phyloP scores from a whole-genome alignment of 768 basidiomycete species.

The Pleurotus eryngii region DNA sequence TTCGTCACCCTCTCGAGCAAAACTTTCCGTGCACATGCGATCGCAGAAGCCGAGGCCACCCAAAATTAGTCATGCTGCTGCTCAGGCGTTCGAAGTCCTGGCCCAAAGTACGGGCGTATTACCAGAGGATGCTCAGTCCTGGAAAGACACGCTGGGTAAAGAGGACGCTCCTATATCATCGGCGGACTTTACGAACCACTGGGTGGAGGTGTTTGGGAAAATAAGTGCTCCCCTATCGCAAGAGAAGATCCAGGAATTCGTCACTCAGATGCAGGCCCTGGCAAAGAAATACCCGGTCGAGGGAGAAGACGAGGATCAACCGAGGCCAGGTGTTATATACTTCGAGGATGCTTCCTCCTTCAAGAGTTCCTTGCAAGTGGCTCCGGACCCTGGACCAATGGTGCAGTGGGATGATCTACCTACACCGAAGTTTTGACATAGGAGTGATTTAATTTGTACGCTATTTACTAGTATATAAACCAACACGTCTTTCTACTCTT shows the following conservation, averaged over 20 bases:
- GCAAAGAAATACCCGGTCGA: slow-evolving; percentile 53
- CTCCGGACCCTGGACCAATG: slow-evolving; percentile 62
- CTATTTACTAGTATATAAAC: neutral
- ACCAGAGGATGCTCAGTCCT: slow-evolving; percentile 42
- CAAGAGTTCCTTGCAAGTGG: slow-evolving; percentile 53
- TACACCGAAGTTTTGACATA: slow-evolving; percentile 45
- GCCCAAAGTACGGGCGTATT: slow-evolving; percentile 47
- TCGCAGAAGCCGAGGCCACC: slow-evolving; percentile 63
- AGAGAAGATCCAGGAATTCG: slow-evolving; percentile 41
- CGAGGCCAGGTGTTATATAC: slow-evolving; percentile 48
- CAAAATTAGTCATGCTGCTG: slow-evolving; percentile 62
- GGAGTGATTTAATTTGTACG: neutral
- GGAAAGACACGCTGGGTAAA: slow-evolving; percentile 49
- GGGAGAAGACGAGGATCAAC: slow-evolving; percentile 45
- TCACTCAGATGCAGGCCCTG: slow-evolving; percentile 55
- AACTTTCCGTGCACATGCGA: slow-evolving; percentile 79
- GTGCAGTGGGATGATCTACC: slow-evolving; percentile 76
- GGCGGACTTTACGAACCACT: slow-evolving; percentile 62
- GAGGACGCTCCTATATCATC: slow-evolving; percentile 51
- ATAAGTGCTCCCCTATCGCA: slow-evolving; percentile 13
- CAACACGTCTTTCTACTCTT: too few species aligned
- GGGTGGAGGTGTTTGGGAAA: slow-evolving; percentile 42
- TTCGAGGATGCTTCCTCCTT: slow-evolving; percentile 67
- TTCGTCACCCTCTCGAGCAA: slow-evolving; percentile 63
- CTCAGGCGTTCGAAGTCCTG: slow-evolving; percentile 54